Base-by-base conservation (phyloP, 2,329 filamentous ascomycete species). In the Canariomyces notabilis region DNA sequence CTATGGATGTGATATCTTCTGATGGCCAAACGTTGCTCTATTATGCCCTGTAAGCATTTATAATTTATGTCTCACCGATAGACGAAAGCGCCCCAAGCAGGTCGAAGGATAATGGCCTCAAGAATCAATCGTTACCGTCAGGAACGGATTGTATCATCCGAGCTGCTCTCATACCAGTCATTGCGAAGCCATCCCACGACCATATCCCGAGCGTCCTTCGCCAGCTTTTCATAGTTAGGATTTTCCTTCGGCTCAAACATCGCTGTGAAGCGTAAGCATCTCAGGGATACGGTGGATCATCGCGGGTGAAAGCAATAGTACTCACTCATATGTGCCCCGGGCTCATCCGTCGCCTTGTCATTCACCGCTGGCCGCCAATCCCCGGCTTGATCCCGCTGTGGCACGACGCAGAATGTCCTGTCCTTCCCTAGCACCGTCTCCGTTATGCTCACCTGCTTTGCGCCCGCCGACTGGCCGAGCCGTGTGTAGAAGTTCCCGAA, bases 401-500 rank as follows among this genome's bases (percentile, higher is more conserved):
- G 89, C 44, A 95, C 64, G 48, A 89, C 87, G 68, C 90, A 95
- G 63, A 97, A 98, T 0, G 91, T 97, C 57, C 93, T 76, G 52
- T 90, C 75, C 41, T 76, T 79, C 1, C 83, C 83, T 15, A 86
- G 65, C 29, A 87, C 75, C 21, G 74, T 75, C 20, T 75, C 71
- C 44, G 77, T 68, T 64, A 83, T 62, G 59, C 70, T 68, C 50
- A 71, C 63, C 67, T 54, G 49, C 67, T 77, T 72, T 59, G 74
- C 59, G 42, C 72, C 65, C 12, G 85, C 83, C 12, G 79, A 82
- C 58, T 77, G 75, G 2, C 89, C 90, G 20, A 98, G 78, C 21
- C 83, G 77, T 4, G 89, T 95, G 66, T 95, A 96, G 48, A 96
- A 74, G 61, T 96, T 93, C 12, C 82, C 82, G 61, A 90, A 95